Evolutionary conservation across 352 stramenopile genomes (phyloP).

Genomic region (Pythium brassicae): DNA sequence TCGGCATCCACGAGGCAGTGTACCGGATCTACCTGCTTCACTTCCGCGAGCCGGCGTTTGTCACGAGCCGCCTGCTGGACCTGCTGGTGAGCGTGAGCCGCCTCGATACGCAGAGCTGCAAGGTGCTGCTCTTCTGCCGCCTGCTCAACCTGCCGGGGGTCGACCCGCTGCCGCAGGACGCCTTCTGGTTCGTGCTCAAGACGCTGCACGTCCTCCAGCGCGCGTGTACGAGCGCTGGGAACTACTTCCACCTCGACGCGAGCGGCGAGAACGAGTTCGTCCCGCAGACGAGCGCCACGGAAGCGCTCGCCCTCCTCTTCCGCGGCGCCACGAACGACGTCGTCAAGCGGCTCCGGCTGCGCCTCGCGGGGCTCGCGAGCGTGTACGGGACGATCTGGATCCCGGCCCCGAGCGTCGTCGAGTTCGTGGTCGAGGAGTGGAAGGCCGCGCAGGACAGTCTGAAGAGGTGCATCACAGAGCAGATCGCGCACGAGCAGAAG

Average conservation of each 20-base stretch:
- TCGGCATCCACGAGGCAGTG: slow-evolving; percentile 33
- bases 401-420: slow-evolving; percentile 38
- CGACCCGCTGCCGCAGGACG: slow-evolving; percentile 24
- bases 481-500: slow-evolving; percentile 15
- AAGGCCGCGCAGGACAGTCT: slow-evolving; percentile 21
- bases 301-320: slow-evolving; percentile 39
- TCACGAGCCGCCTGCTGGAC: slow-evolving; percentile 35
- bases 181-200: slow-evolving; percentile 59
- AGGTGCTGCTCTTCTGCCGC: slow-evolving; percentile 45
- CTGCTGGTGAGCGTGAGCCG: slow-evolving; percentile 36
- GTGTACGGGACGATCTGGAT: slow-evolving; percentile 57
- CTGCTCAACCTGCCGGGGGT: slow-evolving; percentile 36
- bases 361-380: slow-evolving; percentile 35
- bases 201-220: slow-evolving; percentile 39
- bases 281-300: slow-evolving; percentile 30
- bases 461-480: slow-evolving; percentile 19
- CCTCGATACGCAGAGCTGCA: slow-evolving; percentile 54
- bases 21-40: slow-evolving; percentile 50
- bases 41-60: slow-evolving; percentile 35
- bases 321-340: slow-evolving; percentile 27
- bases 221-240: slow-evolving; percentile 24
- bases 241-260: slow-evolving; percentile 44
- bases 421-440: slow-evolving; percentile 51
- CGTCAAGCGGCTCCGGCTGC: slow-evolving; percentile 34
- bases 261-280: slow-evolving; percentile 47